phyloP scores from a whole-genome alignment of 331 rosid species.

The Rhamnella rubrinervis region DNA sequence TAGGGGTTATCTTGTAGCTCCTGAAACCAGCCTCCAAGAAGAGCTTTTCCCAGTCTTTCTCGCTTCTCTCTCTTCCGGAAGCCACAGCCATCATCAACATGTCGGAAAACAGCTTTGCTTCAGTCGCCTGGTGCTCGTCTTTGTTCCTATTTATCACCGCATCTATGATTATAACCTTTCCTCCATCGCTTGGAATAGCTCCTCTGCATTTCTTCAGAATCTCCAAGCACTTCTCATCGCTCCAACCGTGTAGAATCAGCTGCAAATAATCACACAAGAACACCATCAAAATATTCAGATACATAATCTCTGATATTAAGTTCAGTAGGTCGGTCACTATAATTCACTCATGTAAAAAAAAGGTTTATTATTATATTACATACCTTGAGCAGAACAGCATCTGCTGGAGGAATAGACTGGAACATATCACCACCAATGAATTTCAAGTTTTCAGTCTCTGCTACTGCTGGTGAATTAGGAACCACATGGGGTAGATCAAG shows the following conservation, averaged over 20 bases:
- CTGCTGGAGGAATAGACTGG: slow-evolving; percentile 45
- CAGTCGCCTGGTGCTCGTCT: slow-evolving; percentile 35
- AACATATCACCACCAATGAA: slow-evolving; percentile 62
- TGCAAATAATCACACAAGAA: slow-evolving; percentile 11
- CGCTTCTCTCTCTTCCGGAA: slow-evolving; percentile 47
- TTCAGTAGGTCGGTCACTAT: no score
- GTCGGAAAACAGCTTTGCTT: slow-evolving; percentile 43
- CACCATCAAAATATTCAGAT: not conserved
- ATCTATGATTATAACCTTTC: slow-evolving; percentile 53
- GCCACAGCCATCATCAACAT: slow-evolving; percentile 39
- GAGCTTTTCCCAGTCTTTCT: slow-evolving; percentile 53
- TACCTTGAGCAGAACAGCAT: slow-evolving; percentile 51
- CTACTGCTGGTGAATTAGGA: slow-evolving; percentile 13
- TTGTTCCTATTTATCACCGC: slow-evolving; percentile 36
- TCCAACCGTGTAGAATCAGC: slow-evolving; percentile 42
- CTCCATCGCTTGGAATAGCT: slow-evolving; percentile 38
- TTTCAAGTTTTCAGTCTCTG: slow-evolving; percentile 32
- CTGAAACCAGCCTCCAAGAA: slow-evolving; percentile 48
- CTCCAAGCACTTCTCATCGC: slow-evolving; percentile 41
- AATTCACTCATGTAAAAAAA: not conserved
- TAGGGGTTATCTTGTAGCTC: slow-evolving; percentile 38
- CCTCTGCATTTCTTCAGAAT: slow-evolving; percentile 51
- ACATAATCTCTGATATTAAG: no score
- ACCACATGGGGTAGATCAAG: slow-evolving; percentile 52
- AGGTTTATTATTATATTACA: not conserved